A percentile compares a stretch with the other conserved stretches of the same genome.
These are phyloP conservation scores for Fusarium praegraminearum DNA, from an alignment of 2,329 filamentous ascomycete genomes.

Conservation along the genomic window DNA sequence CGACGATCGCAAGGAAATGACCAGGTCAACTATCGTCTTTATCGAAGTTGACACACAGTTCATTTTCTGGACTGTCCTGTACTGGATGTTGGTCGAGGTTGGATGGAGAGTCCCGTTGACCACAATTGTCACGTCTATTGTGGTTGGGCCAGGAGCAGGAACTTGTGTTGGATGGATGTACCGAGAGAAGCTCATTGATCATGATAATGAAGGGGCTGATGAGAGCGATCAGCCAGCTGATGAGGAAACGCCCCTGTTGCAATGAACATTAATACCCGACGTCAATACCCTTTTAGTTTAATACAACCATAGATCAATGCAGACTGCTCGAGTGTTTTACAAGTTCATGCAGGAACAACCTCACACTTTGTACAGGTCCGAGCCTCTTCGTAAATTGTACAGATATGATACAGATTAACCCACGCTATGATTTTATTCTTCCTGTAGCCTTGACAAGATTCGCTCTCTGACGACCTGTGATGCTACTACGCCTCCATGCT, in stretches of 20 bases:
- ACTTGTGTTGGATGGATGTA: constrained; percentile 56
- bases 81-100: constrained; percentile 66
- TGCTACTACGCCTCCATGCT: constrained; percentile 84
- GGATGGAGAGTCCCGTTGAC: constrained; percentile 57
- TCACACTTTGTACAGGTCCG: constrained; percentile 46
- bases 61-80: constrained; percentile 61
- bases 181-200: constrained; percentile 53
- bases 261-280: constrained; percentile 24
- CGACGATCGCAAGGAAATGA: constrained; percentile 64
- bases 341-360: constrained; percentile 31
- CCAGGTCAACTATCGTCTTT: constrained; percentile 59
- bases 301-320: constrained; percentile 9
- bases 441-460: constrained; percentile 66
- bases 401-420: constrained; percentile 49
- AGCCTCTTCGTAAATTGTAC: constrained; percentile 48
- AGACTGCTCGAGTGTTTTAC: constrained; percentile 28
- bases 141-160: constrained; percentile 56
- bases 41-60: constrained; percentile 62
- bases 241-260: constrained; percentile 54
- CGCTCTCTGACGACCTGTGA: constrained; percentile 80
- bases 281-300: not conserved
- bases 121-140: constrained; percentile 47
- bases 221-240: constrained; percentile 34
- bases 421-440: constrained; percentile 29
- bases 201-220: constrained; percentile 26